phyloP scores from a whole-genome alignment of 1,284 basidiomycete species.

The Ceratobasidium sp. region DNA sequence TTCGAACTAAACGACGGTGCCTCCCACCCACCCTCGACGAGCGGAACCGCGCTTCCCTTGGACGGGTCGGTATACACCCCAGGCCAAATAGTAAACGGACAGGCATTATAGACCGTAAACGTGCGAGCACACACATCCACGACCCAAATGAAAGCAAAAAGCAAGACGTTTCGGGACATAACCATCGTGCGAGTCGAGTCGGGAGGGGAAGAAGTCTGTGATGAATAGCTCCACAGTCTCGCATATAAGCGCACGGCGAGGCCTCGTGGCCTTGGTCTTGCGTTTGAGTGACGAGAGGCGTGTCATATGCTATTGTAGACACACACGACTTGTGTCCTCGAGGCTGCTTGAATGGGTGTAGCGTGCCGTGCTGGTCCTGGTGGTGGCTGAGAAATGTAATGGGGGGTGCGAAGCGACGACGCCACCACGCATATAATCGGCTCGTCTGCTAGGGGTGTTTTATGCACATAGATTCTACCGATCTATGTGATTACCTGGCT shows the following conservation, averaged over 20 bases:
- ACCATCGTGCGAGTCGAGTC: background rate
- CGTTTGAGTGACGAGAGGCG: slow-evolving; percentile 11
- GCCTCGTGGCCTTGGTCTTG: slow-evolving; percentile 15
- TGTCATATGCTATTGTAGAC: slow-evolving; percentile 12
- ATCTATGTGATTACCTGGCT: too few species aligned
- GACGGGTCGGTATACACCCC: slow-evolving; percentile 42
- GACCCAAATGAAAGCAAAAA: slow-evolving; percentile 49
- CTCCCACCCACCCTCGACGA: slow-evolving; percentile 57
- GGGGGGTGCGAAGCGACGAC: background rate
- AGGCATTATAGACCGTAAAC: slow-evolving; percentile 59
- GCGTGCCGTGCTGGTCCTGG: background rate
- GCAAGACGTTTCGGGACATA: background rate
- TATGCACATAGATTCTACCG: too few species aligned
- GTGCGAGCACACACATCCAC: slow-evolving; percentile 56
- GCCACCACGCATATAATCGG: background rate
- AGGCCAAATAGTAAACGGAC: too few species aligned
- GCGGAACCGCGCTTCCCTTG: slow-evolving; percentile 50
- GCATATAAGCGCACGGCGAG: slow-evolving; percentile 38
- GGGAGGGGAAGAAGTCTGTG: background rate
- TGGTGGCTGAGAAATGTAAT: slow-evolving; percentile 1
- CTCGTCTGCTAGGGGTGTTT: too few species aligned
- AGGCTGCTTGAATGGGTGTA: background rate
- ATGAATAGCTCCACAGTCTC: background rate
- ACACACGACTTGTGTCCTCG: slow-evolving; percentile 1
- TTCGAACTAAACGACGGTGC: slow-evolving; percentile 56